Evolutionary conservation across 208 protist species (phyloP).

Genomic region (Crithidia thermophila): DNA sequence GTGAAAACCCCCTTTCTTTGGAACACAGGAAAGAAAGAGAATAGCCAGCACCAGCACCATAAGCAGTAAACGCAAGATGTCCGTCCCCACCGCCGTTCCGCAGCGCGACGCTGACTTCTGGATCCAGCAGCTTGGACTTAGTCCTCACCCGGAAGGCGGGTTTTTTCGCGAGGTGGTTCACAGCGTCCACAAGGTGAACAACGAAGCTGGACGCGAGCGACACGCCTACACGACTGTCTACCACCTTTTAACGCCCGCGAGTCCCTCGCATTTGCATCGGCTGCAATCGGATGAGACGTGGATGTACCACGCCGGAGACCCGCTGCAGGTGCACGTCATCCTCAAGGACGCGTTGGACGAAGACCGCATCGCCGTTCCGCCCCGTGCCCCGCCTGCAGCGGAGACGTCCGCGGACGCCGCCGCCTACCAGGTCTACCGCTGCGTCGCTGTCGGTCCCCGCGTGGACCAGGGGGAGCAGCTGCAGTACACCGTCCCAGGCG

Average conservation of each 20-base stretch:
- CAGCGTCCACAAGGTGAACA: constrained; percentile 29
- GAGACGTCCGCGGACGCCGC: not conserved
- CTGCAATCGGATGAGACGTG: constrained; percentile 56
- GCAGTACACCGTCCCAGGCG: constrained; percentile 53
- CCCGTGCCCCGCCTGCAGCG: not conserved
- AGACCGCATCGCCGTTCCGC: constrained; percentile 14
- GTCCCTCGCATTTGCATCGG: constrained; percentile 62
- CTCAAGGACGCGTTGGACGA: constrained; percentile 32
- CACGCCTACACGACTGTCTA: constrained; percentile 53
- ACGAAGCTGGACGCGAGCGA: constrained; percentile 20
- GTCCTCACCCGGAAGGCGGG: constrained; percentile 53
- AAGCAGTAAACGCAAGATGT: no score
- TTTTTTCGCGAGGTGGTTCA: constrained; percentile 36
- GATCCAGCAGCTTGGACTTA: constrained; percentile 43
- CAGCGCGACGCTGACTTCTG: constrained; percentile 31
- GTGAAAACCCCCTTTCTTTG: no score
- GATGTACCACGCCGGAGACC: constrained; percentile 47
- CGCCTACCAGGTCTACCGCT: constrained; percentile 34
- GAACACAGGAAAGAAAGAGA: no score
- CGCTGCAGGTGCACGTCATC: constrained; percentile 48
- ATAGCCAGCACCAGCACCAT: no score
- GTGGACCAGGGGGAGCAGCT: constrained; percentile 40
- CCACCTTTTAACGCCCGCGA: constrained; percentile 45
- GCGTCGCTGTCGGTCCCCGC: constrained; percentile 26
- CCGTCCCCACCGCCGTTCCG: no score